Evolutionary conservation across 1,284 basidiomycete species (phyloP), one percentile per base, ranked within the genome.

Genomic region (Heimioporus retisporus): DNA sequence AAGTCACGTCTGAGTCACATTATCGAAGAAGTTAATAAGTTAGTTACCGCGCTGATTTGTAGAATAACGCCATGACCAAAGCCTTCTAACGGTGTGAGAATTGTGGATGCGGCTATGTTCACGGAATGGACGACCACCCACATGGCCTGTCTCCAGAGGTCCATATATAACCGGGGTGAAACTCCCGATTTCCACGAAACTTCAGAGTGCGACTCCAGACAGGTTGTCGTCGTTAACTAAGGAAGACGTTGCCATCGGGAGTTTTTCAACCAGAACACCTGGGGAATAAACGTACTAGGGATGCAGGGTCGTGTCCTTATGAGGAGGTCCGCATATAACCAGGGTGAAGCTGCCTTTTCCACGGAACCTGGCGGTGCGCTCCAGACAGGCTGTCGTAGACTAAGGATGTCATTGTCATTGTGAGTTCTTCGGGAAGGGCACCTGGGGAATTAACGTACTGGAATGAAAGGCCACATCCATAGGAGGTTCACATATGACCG

Each of bases 1-100:
- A n/a, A 48, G 71, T 76, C 43, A n/a, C n/a, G n/a, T 76, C 74
- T n/a, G 77, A 77, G 31, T 76, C 77, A 65, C 74, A 76, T n/a
- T n/a, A 64, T 75, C 57, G 56, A 75, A 64, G 63, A 69, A 64
- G 50, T 66, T 67, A 14, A 72, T 65, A 44, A 75, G 75, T 7
- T 77, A 76, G 31, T 77, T 73, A 56, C 75, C 76, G 65, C 72
- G 74, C 69, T 76, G 65, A 76, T 77, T 57, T 70, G 75, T 64
- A 77, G 77, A 60, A 76, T 76, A 43, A 64, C 72, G 59, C 68
- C 58, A 60, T 68, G 65, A 54, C 56, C 69, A 60, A 67, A 60
- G n/a, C 60, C 59, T 23, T 66, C 61, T 25, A 61, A 61, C 46
- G 28, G 61, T 64, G 70, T 68, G 71, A 66, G 55, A 55, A 46